Base-by-base conservation (phyloP, 306 rosid species). In the Urtica urens region DNA sequence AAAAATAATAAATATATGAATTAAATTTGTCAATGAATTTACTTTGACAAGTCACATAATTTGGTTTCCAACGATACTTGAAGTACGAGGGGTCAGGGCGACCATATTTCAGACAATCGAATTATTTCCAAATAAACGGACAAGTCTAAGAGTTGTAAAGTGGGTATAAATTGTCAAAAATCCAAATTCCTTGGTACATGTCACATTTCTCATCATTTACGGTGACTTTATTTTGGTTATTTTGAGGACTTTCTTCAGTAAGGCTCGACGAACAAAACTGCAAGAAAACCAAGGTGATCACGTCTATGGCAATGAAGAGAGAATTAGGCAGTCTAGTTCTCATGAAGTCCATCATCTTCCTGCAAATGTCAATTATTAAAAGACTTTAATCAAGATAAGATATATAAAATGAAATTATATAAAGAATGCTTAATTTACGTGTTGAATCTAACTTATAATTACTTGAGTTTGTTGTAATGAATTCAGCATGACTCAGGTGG, bases 141-240 rank as follows among this genome's bases (percentile, higher is more conserved):
- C 94, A 83, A 0, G 14, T 3, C 3, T 18, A 42, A 5, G 88
- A 83, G 0, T 83, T 64, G 17, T 79, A 83, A 0, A 83, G 70
- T 23, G 94, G 94, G n/a, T 74, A 83, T 0, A 68, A 51, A 1
- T 64, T 34, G 45, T 79, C 90, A 2, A 3, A 7, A 24, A 69
- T 71, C 94, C 90, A 83, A 9, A 38, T 57, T 4, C 94, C 94
- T n/a, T n/a, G n/a, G n/a, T n/a, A n/a, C n/a, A n/a, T n/a, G n/a
- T n/a, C n/a, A n/a, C n/a, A n/a, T n/a, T n/a, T n/a, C n/a, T n/a
- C n/a, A n/a, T n/a, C n/a, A n/a, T n/a, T n/a, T n/a, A n/a, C n/a
- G n/a, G n/a, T n/a, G n/a, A n/a, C n/a, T n/a, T n/a, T n/a, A n/a
- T n/a, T n/a, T n/a, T n/a, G n/a, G n/a, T n/a, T n/a, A n/a, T n/a